Conservation (phyloP, 2,329 filamentous ascomycete species). For the Penicillium janthinellum region DNA sequence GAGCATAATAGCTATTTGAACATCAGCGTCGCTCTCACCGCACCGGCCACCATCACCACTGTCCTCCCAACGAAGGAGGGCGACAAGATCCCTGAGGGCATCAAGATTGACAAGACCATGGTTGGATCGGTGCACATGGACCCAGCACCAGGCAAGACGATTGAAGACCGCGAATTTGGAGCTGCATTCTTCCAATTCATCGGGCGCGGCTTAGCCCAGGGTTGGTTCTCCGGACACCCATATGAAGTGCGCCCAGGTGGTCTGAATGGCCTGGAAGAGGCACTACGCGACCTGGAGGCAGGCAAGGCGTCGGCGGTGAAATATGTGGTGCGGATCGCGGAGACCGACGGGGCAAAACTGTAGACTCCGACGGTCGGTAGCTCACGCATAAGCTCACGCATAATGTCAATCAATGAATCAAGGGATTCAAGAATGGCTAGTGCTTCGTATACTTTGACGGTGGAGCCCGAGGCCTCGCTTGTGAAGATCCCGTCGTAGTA, state of each 20-base stretch:
- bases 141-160: slow-evolving; percentile 22
- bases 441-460: background rate
- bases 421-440: no score
- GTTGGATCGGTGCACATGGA: slow-evolving; percentile 31
- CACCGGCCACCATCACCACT: slow-evolving; percentile 42
- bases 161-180: slow-evolving; percentile 47
- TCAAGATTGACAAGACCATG: slow-evolving; percentile 44
- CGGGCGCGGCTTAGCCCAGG: slow-evolving; percentile 50
- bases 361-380: background rate
- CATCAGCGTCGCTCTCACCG: slow-evolving; percentile 48
- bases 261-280: slow-evolving; percentile 56
- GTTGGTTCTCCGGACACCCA: slow-evolving; percentile 55
- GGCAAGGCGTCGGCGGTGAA: slow-evolving; percentile 66
- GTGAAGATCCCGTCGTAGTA: background rate
- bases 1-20: slow-evolving; percentile 55
- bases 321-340: slow-evolving; percentile 61
- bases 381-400: background rate
- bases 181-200: slow-evolving; percentile 50
- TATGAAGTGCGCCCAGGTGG: slow-evolving; percentile 56
- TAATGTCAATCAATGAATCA: background rate
- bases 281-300: slow-evolving; percentile 57
- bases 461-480: no score
- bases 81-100: slow-evolving; percentile 42
- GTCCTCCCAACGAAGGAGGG: slow-evolving; percentile 50
- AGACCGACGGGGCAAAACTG: slow-evolving; percentile 42